A percentile compares a stretch with the other conserved stretches of the same genome.
phyloP scores from a whole-genome alignment of 2,329 filamentous ascomycete species.

The Venturia oleaginea region DNA sequence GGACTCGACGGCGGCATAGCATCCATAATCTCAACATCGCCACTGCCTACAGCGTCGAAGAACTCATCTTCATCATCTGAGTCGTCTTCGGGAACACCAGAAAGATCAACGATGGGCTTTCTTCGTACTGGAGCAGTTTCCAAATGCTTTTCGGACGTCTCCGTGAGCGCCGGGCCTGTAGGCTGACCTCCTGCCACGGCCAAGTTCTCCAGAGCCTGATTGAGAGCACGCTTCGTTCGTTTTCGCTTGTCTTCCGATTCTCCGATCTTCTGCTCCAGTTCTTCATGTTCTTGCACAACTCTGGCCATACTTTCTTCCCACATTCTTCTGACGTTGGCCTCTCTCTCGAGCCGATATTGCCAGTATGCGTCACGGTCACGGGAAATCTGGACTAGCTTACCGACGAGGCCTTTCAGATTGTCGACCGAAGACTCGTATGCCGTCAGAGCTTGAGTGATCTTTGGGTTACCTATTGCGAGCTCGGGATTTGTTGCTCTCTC shows the following conservation, averaged over 20 bases:
- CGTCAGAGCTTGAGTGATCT: conserved; percentile 64
- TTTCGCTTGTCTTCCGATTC: conserved; percentile 86
- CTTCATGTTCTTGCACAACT: conserved; percentile 89
- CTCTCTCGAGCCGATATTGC: conserved; percentile 88
- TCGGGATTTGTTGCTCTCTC: conserved; percentile 63
- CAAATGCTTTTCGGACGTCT: conserved; percentile 15
- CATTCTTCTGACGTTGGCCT: conserved; percentile 84
- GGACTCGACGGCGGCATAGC: conserved; percentile 45
- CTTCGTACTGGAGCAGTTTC: conserved; percentile 41
- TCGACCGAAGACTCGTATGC: conserved; percentile 87
- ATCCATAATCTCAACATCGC: conserved; percentile 72
- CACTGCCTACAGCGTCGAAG: conserved; percentile 92
- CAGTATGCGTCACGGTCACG: conserved; percentile 92
- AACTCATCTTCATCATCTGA: conserved; percentile 86
- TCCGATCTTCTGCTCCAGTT: conserved; percentile 76
- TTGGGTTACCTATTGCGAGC: conserved; percentile 65
- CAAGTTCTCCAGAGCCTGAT: conserved; percentile 65
- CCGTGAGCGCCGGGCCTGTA: conserved; percentile 15
- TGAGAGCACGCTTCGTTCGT: conserved; percentile 78
- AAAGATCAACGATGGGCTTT: conserved; percentile 60
- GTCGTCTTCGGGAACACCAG: conserved; percentile 57
- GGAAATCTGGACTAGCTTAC: conserved; percentile 83
- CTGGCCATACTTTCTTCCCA: conserved; percentile 99
- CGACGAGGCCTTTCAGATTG: conserved; percentile 75
- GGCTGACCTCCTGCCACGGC: conserved; percentile 20